A percentile compares a stretch with the other conserved stretches of the same genome.
Conservation (phyloP, 352 stramenopile genomes). For the Globisporangium mamillatum region DNA sequence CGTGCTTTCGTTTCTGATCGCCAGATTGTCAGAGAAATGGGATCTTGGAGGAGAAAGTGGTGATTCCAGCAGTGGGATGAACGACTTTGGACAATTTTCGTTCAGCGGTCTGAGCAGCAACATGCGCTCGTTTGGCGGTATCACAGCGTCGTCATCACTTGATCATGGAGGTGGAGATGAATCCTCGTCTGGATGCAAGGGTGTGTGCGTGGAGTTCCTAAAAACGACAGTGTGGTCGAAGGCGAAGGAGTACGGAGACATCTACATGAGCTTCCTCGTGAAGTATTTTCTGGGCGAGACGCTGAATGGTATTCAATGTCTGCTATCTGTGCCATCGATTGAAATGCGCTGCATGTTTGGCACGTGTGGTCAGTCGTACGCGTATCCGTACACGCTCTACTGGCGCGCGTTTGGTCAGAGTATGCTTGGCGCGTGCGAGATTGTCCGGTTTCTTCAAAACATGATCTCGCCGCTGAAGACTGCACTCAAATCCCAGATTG, state of each 20-base stretch:
- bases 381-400: conserved; percentile 39
- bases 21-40: conserved; percentile 71
- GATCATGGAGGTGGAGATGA: background rate
- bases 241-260: conserved; percentile 47
- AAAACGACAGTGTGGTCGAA: conserved; percentile 48
- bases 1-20: conserved; percentile 80
- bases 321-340: conserved; percentile 42
- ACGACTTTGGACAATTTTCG: conserved; percentile 38
- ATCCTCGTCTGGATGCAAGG: conserved; percentile 22
- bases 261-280: conserved; percentile 79
- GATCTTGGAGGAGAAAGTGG: conserved; percentile 41
- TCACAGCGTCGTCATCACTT: background rate
- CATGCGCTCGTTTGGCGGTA: conserved; percentile 26
- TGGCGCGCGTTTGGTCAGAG: conserved; percentile 75
- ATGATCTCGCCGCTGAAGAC: conserved; percentile 49
- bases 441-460: conserved; percentile 61
- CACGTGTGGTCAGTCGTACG: conserved; percentile 8
- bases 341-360: conserved; percentile 68
- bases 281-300: conserved; percentile 62
- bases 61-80: conserved; percentile 12
- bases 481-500: conserved; percentile 46
- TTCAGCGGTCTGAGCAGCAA: conserved; percentile 58
- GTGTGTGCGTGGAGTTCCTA: conserved; percentile 61
- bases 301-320: conserved; percentile 35
- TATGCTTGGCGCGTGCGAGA: conserved; percentile 58